Percentiles rank a stretch among this genome's conserved stretches.
Conservation (phyloP, 2,329 filamentous ascomycete species). For the Penicillium brasilianum region DNA sequence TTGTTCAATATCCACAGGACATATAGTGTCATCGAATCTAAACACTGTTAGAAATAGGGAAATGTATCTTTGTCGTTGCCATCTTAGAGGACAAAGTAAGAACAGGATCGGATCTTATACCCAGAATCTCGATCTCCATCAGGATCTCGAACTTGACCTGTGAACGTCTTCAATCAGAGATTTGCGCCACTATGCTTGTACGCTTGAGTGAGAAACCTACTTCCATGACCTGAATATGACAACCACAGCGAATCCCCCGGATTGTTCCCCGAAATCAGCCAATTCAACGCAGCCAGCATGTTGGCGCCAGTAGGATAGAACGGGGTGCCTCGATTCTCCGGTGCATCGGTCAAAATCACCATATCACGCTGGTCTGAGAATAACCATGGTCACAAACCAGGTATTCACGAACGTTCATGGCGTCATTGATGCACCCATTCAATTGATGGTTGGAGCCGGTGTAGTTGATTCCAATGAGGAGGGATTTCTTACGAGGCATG, state of each 20-base stretch:
- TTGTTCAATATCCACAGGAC: slow-evolving; percentile 58
- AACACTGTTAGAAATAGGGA: slow-evolving; percentile 36
- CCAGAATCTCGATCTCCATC: slow-evolving; percentile 5
- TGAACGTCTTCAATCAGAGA: not conserved
- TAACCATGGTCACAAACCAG: slow-evolving; percentile 53
- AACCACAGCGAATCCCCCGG: slow-evolving; percentile 60
- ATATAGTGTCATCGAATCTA: slow-evolving; percentile 57
- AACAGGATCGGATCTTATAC: not conserved
- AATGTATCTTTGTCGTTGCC: not conserved
- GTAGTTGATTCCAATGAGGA: slow-evolving; percentile 62
- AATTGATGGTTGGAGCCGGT: slow-evolving; percentile 50
- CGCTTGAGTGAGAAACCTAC: slow-evolving; percentile 48
- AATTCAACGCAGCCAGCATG: slow-evolving; percentile 60
- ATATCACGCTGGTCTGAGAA: slow-evolving; percentile 47
- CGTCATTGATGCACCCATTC: slow-evolving; percentile 56
- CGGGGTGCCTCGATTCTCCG: slow-evolving; percentile 32
- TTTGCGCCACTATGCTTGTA: not conserved
- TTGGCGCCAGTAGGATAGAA: slow-evolving; percentile 51
- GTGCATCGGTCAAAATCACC: slow-evolving; percentile 53
- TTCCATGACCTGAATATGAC: slow-evolving; percentile 65
- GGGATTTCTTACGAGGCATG: slow-evolving; percentile 47
- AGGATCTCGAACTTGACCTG: slow-evolving; percentile 3
- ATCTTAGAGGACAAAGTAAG: not conserved
- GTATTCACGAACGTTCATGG: slow-evolving; percentile 55
- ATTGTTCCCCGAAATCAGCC: slow-evolving; percentile 56